Evolutionary conservation across 495 filamentous ascomycete genomes (phyloP).

Genomic region (Friedmanniomyces simplex): DNA sequence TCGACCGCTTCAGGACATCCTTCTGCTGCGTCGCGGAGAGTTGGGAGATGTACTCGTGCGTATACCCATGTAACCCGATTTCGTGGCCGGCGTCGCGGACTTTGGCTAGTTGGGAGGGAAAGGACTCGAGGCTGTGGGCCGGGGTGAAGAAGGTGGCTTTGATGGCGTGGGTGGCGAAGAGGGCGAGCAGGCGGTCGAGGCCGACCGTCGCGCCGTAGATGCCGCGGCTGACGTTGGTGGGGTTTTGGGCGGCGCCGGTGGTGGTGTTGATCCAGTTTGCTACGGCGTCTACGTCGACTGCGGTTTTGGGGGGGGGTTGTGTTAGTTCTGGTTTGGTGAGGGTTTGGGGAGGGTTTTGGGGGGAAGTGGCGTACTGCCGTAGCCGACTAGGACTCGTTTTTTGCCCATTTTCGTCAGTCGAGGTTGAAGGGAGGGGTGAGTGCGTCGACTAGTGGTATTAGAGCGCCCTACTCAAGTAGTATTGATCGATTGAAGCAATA

Average conservation of each 20-base stretch:
- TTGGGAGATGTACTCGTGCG: slow-evolving; percentile 29
- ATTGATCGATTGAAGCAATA: not conserved
- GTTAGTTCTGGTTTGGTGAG: slow-evolving; percentile 27
- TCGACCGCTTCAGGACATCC: slow-evolving; percentile 31
- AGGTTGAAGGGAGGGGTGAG: too few relatives aligned
- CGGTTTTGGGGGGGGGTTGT: slow-evolving; percentile 38
- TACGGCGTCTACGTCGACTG: slow-evolving; percentile 41
- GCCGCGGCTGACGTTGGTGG: slow-evolving; percentile 31
- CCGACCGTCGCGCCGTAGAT: slow-evolving; percentile 36
- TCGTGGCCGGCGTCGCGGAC: slow-evolving; percentile 34
- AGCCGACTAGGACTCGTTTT: slow-evolving; percentile 28
- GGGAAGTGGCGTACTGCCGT: slow-evolving; percentile 19
- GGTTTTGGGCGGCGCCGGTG: slow-evolving; percentile 22
- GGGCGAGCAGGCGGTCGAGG: slow-evolving; percentile 33
- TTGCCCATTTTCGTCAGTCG: too few relatives aligned
- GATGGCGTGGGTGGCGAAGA: slow-evolving; percentile 33
- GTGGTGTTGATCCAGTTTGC: slow-evolving; percentile 36
- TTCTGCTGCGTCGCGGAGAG: slow-evolving; percentile 30
- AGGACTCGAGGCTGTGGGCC: slow-evolving; percentile 32
- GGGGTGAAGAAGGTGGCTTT: slow-evolving; percentile 37
- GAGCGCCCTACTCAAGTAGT: not conserved
- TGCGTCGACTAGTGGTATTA: too few relatives aligned
- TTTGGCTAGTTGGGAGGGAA: slow-evolving; percentile 31
- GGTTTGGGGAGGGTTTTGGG: not conserved
- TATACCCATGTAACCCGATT: slow-evolving; percentile 37